Conservation (phyloP, 2,329 filamentous ascomycete genomes). For the Endocalyx cinctus region DNA sequence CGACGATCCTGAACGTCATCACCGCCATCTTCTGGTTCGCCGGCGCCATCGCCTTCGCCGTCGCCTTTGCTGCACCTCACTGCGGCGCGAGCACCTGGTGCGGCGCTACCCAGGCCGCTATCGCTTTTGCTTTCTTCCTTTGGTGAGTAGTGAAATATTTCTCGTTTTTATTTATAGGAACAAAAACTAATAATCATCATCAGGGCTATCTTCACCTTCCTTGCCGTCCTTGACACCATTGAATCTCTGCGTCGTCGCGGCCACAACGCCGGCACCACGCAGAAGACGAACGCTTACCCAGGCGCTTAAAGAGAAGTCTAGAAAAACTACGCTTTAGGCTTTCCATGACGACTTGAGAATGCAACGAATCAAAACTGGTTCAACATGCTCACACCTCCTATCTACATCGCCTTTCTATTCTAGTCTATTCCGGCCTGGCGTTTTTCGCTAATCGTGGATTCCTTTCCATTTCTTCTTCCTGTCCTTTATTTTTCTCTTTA, state of each 20-base stretch:
- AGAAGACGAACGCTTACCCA: constrained; percentile 19
- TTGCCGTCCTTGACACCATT: constrained; percentile 43
- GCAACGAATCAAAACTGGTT: too few species aligned
- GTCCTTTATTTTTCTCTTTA: too few species aligned
- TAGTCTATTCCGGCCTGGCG: too few species aligned
- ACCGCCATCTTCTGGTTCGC: constrained; percentile 90
- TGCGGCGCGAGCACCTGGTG: constrained; percentile 53
- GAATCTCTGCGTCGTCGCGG: constrained; percentile 38
- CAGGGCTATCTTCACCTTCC: constrained; percentile 45
- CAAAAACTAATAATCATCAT: too few species aligned
- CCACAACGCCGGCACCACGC: constrained; percentile 19
- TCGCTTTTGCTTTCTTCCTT: constrained; percentile 63
- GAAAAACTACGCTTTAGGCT: too few species aligned
- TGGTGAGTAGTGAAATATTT: too few species aligned
- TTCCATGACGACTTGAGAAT: too few species aligned
- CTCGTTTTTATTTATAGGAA: too few species aligned
- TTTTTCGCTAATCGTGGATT: too few species aligned
- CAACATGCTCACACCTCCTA: too few species aligned
- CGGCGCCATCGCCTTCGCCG: constrained; percentile 73
- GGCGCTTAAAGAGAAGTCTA: constrained; percentile 15
- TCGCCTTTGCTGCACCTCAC: constrained; percentile 51
- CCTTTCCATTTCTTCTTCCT: too few species aligned
- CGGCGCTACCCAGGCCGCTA: constrained; percentile 55
- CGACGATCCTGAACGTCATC: constrained; percentile 63
- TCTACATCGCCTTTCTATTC: too few species aligned